These are phyloP conservation scores for Fusarium sp. DNA, from an alignment of 2,329 filamentous ascomycete genomes.

Conservation along the genomic window DNA sequence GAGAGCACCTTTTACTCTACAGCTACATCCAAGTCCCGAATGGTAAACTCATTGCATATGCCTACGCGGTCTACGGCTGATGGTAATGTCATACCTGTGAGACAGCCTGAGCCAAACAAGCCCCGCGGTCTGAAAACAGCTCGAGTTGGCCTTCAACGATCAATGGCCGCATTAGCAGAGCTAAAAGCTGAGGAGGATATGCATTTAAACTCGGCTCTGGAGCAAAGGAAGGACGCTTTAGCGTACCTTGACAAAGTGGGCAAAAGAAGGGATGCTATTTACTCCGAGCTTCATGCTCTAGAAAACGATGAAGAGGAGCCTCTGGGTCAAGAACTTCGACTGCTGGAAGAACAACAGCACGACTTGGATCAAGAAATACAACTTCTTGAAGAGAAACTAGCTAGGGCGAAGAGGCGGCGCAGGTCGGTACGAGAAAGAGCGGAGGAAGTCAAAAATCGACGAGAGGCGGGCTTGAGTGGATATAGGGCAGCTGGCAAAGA, in stretches of 20 bases:
- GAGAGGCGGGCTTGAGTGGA: constrained; percentile 77
- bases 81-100: constrained; percentile 68
- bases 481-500: constrained; percentile 75
- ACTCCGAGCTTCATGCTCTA: constrained; percentile 63
- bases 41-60: constrained; percentile 57
- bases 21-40: constrained; percentile 53
- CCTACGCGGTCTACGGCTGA: constrained; percentile 52
- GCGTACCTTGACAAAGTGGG: constrained; percentile 65
- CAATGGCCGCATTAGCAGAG: constrained; percentile 71
- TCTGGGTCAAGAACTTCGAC: constrained; percentile 69
- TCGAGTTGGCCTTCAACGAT: constrained; percentile 70
- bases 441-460: constrained; percentile 70
- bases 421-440: constrained; percentile 70
- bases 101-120: constrained; percentile 62
- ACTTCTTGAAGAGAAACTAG: constrained; percentile 72
- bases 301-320: constrained; percentile 67
- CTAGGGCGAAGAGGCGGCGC: constrained; percentile 68
- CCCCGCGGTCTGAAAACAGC: constrained; percentile 69
- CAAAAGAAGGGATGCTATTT: constrained; percentile 61
- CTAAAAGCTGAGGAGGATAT: constrained; percentile 77
- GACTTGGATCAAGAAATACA: constrained; percentile 71
- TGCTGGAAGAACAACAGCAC: constrained; percentile 66
- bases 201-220: constrained; percentile 66
- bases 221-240: constrained; percentile 67
- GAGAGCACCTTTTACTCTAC: constrained; percentile 57